Conservation (phyloP, 768 basidiomycete species). For the Clitopilus hobsonii region DNA sequence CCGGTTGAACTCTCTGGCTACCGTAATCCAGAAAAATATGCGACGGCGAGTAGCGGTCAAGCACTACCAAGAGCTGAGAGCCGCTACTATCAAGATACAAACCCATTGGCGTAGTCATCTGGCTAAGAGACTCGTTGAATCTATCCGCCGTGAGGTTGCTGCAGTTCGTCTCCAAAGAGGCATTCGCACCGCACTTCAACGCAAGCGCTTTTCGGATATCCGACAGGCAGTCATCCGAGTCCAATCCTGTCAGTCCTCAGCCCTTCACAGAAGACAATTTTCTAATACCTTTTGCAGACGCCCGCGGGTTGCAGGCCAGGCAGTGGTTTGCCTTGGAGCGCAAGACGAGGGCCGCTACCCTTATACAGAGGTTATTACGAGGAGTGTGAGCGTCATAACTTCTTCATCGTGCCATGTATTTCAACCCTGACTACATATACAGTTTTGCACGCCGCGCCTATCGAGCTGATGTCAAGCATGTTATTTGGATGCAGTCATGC, state of each 20-base stretch:
- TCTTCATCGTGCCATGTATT: background rate
- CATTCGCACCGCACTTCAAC: conserved; percentile 67
- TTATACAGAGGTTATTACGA: conserved; percentile 79
- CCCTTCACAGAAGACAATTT: background rate
- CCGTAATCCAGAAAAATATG: conserved; percentile 97
- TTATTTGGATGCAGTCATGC: conserved; percentile 89
- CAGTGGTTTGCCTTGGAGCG: conserved; percentile 51
- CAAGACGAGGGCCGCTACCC: conserved; percentile 56
- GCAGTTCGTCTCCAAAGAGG: conserved; percentile 74
- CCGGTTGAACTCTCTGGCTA: conserved; percentile 85
- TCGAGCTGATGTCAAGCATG: conserved; percentile 58
- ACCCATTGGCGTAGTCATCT: conserved; percentile 91
- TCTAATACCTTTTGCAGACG: conserved; percentile 36
- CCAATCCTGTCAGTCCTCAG: conserved; percentile 73
- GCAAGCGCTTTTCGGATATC: conserved; percentile 62
- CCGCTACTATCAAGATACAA: conserved; percentile 81
- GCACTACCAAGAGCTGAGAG: conserved; percentile 66
- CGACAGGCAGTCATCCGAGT: conserved; percentile 61
- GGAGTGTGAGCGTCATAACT: conserved; percentile 62
- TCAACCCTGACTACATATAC: too few species aligned
- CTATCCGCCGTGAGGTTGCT: conserved; percentile 67
- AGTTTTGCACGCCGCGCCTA: conserved; percentile 54
- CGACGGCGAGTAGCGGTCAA: conserved; percentile 80
- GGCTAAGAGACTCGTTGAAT: conserved; percentile 67
- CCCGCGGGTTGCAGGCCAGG: conserved; percentile 74